A percentile compares a stretch with the other conserved stretches of the same genome.
These are phyloP conservation scores for Talaromyces adpressus DNA, from an alignment of 495 filamentous ascomycete species.

Conservation along the genomic window DNA sequence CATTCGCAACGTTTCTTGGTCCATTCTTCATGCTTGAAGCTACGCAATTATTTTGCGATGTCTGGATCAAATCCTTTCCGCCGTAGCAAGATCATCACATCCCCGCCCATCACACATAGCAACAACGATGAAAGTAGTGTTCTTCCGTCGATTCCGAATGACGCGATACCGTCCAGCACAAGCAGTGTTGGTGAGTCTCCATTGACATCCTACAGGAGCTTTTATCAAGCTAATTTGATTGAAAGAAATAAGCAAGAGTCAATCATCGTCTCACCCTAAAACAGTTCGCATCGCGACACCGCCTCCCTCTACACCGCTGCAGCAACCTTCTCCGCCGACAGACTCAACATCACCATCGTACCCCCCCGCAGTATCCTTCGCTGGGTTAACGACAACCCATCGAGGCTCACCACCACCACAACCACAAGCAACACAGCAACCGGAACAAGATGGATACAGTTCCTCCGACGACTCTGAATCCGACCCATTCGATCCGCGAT, in stretches of 20 bases:
- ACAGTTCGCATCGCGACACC: slow-evolving; percentile 12
- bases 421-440: background rate
- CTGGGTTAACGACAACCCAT: background rate
- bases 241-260: background rate
- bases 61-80: slow-evolving; percentile 54
- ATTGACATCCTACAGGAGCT: background rate
- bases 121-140: slow-evolving; percentile 22
- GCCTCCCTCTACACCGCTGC: background rate
- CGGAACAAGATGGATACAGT: slow-evolving; percentile 3
- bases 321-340: slow-evolving; percentile 5
- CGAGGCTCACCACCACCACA: background rate
- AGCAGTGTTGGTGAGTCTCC: background rate
- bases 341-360: background rate
- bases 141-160: slow-evolving; percentile 15
- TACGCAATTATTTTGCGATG: slow-evolving; percentile 29
- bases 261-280: slow-evolving; percentile 1
- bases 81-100: slow-evolving; percentile 25
- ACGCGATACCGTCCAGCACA: background rate
- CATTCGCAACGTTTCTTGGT: slow-evolving; percentile 5
- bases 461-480: slow-evolving; percentile 11
- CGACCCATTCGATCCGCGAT: slow-evolving; percentile 13
- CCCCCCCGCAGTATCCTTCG: slow-evolving; percentile 8
- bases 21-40: slow-evolving; percentile 8
- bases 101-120: background rate
- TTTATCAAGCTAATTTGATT: background rate